These are phyloP conservation scores for Alternaria ventricosa DNA, from an alignment of 2,329 filamentous ascomycete genomes.

Conservation along the genomic window DNA sequence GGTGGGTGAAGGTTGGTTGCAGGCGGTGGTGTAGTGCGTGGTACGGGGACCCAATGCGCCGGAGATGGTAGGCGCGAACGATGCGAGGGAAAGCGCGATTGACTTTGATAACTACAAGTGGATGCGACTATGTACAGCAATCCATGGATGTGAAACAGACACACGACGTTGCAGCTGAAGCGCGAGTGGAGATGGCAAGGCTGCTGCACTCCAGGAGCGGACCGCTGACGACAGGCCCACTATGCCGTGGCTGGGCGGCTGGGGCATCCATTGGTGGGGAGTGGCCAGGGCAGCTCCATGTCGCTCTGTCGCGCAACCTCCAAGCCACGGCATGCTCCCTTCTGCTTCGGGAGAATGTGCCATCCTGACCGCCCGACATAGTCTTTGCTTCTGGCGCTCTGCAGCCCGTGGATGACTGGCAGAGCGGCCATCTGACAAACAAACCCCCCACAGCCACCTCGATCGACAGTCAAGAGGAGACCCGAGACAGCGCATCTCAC, in stretches of 20 bases:
- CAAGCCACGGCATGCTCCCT: slow-evolving; percentile 20
- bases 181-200: slow-evolving; percentile 12
- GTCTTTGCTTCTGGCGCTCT: slow-evolving; percentile 18
- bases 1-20: slow-evolving; percentile 9
- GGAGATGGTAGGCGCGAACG: slow-evolving; percentile 9
- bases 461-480: slow-evolving; percentile 4
- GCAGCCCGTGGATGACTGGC: slow-evolving; percentile 8
- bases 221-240: slow-evolving; percentile 20
- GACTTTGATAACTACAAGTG: neutral
- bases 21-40: neutral
- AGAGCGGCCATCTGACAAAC: slow-evolving; percentile 7
- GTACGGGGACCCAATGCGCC: neutral
- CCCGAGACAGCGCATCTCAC: slow-evolving; percentile 11
- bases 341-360: slow-evolving; percentile 20
- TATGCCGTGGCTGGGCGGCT: slow-evolving; percentile 1
- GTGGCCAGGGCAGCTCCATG: neutral
- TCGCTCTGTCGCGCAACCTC: slow-evolving; percentile 30
- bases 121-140: neutral
- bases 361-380: slow-evolving; percentile 27
- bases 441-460: slow-evolving; percentile 5
- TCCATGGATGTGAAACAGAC: neutral
- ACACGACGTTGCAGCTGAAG: slow-evolving; percentile 1
- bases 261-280: neutral
- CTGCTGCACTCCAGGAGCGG: slow-evolving; percentile 20
- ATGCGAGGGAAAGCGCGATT: neutral